Base-by-base conservation (phyloP, 2,329 filamentous ascomycete genomes). In the Dactylellina cionopaga region DNA sequence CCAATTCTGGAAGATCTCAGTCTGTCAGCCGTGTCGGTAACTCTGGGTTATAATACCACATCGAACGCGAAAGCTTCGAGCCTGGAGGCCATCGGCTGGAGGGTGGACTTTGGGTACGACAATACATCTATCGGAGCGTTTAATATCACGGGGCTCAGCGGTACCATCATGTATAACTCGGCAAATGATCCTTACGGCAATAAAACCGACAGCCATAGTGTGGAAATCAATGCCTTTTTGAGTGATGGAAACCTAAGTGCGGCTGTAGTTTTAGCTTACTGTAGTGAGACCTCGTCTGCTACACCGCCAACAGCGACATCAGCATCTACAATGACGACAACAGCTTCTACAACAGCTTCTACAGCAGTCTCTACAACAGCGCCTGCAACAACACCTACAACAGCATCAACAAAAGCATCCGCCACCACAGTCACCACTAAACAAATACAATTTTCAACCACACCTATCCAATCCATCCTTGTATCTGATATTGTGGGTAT, bases 51-150 rank as follows among this genome's bases (percentile, higher is more conserved):
- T 25, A 46, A 19, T 46, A 46, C 41, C 17, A 46, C 41, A 46
- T 46, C 41, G 11, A 46, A 41, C 37, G 37, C 37, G 37, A 41
- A 41, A 41, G 37, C 37, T 41, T 41, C 37, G 37, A 41, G 37
- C 37, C 41, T 46, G 10, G 11, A 19, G 17, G 41, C 41, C 41
- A 46, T 46, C 11, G 41, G 41, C 41, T 46, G 41, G 41, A 46
- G 11, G 41, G 17, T 46, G 10, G 17, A 46, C 11, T 24, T 46
- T 25, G 41, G 41, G 10, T 24, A 46, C 17, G 41, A 46, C 17
- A 24, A 19, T 22, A 24, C 41, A 46, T 22, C 41, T 46, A 24
- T 46, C 17, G 41, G 41, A 24, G 11, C 41, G 17, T 46, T 46
- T 24, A 22, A 19, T 25, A 46, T 46, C 17, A 22, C 41, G 17